phyloP scores from a whole-genome alignment of 805 yeast species.

The Candida tibetensis region DNA sequence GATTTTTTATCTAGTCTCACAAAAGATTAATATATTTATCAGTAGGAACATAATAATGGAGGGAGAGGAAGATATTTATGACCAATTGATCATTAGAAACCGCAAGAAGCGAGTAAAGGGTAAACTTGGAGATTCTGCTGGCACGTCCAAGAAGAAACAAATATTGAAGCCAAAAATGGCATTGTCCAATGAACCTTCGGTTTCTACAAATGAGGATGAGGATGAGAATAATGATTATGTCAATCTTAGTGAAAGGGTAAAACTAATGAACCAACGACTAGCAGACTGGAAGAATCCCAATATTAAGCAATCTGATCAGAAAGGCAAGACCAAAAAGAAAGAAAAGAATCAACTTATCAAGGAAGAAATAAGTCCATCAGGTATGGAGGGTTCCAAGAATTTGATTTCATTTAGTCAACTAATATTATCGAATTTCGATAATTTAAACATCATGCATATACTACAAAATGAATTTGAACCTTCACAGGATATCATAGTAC shows the following conservation, averaged over 20 bases:
- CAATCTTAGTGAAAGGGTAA: neutral
- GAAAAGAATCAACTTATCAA: no score
- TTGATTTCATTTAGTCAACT: no score
- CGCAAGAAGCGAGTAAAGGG: conserved; percentile 4
- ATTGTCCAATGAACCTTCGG: neutral
- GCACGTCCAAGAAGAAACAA: conserved; percentile 5
- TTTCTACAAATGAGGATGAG: neutral
- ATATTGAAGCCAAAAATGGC: conserved; percentile 1
- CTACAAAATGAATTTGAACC: neutral
- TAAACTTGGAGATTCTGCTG: no score
- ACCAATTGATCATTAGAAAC: conserved; percentile 9
- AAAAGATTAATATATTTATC: neutral
- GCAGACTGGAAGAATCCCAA: neutral
- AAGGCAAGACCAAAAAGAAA: no score
- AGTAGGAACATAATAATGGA: conserved; percentile 4
- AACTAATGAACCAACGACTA: neutral
- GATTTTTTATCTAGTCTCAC: no score
- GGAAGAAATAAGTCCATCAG: no score
- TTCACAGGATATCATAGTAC: neutral
- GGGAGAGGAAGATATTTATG: conserved; percentile 16
- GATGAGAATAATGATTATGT: neutral
- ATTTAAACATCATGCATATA: neutral
- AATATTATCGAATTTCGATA: no score
- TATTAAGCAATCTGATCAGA: no score
- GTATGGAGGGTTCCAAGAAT: no score